Percentiles rank a stretch among this genome's conserved stretches.
Conservation (phyloP, 192 early-diverging fungal genomes). For the Coemansia sp. region DNA sequence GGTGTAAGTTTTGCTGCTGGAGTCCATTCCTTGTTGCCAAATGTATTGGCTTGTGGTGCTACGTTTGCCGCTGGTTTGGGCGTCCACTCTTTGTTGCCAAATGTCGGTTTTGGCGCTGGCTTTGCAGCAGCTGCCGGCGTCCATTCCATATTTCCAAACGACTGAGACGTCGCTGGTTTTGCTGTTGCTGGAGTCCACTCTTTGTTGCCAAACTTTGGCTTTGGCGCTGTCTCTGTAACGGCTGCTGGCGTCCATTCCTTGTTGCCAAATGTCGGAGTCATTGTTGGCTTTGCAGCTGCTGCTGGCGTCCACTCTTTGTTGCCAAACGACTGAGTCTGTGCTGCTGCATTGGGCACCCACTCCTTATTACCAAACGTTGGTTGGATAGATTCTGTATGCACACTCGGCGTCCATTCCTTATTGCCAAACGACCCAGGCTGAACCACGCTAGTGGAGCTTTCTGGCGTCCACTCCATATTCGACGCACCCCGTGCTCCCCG, state of each 20-base stretch:
- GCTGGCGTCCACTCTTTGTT: neutral
- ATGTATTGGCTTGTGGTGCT: neutral
- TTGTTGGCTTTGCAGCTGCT: neutral
- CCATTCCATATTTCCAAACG: constrained; percentile 5
- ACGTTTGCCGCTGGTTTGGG: constrained; percentile 2
- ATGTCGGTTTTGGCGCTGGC: constrained; percentile 1
- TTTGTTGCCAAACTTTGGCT: neutral
- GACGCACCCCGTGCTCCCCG: neutral
- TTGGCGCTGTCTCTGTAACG: neutral
- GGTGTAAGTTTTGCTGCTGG: neutral
- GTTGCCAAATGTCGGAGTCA: constrained; percentile 15
- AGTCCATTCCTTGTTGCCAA: neutral
- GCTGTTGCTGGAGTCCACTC: constrained; percentile 5
- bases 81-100: constrained; percentile 41
- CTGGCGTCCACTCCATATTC: constrained; percentile 23
- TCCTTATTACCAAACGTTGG: neutral
- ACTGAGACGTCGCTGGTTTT: neutral
- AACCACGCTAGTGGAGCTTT: neutral
- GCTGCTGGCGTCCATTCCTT: constrained; percentile 34
- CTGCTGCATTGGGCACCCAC: neutral
- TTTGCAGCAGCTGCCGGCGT: neutral
- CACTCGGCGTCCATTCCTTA: neutral
- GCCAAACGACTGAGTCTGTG: neutral
- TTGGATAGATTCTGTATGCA: neutral
- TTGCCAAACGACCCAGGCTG: neutral